Evolutionary conservation across 2,329 filamentous ascomycete species (phyloP).

Genomic region (Hymenoscyphus occultus): DNA sequence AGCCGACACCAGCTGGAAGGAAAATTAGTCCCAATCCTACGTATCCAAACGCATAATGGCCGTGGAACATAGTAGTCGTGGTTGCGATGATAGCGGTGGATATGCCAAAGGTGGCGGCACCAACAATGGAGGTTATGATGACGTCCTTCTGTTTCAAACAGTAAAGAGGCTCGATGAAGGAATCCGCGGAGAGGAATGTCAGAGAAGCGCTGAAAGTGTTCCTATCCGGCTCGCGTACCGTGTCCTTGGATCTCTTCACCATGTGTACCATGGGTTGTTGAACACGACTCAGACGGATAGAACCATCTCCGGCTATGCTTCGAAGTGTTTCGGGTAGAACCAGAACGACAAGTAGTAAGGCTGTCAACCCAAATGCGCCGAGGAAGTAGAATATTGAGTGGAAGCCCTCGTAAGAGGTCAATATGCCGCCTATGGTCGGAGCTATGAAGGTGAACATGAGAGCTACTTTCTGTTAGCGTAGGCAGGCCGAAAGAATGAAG

Average conservation of each 20-base stretch:
- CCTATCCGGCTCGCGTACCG: slow-evolving; percentile 6
- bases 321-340: slow-evolving; percentile 30
- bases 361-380: slow-evolving; percentile 41
- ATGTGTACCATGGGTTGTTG: slow-evolving; percentile 37
- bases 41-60: slow-evolving; percentile 18
- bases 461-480: slow-evolving; percentile 25
- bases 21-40: slow-evolving; percentile 19
- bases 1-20: slow-evolving; percentile 45
- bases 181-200: slow-evolving; percentile 37
- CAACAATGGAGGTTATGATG: slow-evolving; percentile 37
- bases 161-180: slow-evolving; percentile 13
- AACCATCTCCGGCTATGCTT: slow-evolving; percentile 29
- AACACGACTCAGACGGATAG: slow-evolving; percentile 35
- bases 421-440: slow-evolving; percentile 47
- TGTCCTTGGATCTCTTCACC: slow-evolving; percentile 9
- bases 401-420: slow-evolving; percentile 47
- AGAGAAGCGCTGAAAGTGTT: slow-evolving; percentile 38
- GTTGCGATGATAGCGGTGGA: slow-evolving; percentile 47
- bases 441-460: slow-evolving; percentile 39
- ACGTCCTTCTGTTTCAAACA: slow-evolving; percentile 15
- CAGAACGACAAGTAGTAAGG: slow-evolving; percentile 34
- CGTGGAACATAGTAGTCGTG: slow-evolving; percentile 40
- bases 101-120: slow-evolving; percentile 43
- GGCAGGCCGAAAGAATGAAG: slow-evolving; percentile 27
- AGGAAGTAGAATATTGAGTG: slow-evolving; percentile 51